phyloP scores from a whole-genome alignment of 345 rosid species.

The Crucihimalaya himalaica region DNA sequence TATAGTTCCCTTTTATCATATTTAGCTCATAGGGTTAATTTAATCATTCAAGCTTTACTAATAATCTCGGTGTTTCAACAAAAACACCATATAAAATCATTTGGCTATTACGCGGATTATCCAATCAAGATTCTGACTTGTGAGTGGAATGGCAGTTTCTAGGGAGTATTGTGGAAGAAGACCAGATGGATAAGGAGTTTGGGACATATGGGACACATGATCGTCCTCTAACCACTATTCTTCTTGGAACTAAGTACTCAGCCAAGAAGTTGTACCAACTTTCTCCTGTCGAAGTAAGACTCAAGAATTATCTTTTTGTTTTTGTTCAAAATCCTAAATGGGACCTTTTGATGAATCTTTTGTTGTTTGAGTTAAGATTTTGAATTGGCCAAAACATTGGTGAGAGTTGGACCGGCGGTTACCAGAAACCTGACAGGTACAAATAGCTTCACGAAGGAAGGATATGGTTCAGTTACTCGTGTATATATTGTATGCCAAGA shows the following conservation, averaged over 20 bases:
- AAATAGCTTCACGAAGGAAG: conserved; percentile 34
- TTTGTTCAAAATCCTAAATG: not conserved
- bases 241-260: conserved; percentile 22
- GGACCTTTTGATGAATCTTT: not conserved
- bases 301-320: not conserved
- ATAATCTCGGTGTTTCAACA: too few relatives aligned
- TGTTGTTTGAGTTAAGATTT: conserved; percentile 34
- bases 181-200: not conserved
- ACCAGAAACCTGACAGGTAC: conserved; percentile 32
- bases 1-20: too few relatives aligned
- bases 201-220: conserved; percentile 22
- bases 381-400: conserved; percentile 43
- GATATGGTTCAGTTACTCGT: conserved; percentile 40
- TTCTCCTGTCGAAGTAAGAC: conserved; percentile 32
- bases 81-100: not conserved
- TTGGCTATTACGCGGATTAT: not conserved
- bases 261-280: conserved; percentile 23
- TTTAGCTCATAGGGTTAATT: too few relatives aligned
- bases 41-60: too few relatives aligned
- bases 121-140: not conserved
- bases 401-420: conserved; percentile 40
- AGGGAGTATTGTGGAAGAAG: conserved; percentile 2
- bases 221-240: conserved; percentile 14
- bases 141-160: conserved; percentile 15
- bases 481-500: conserved; percentile 39